phyloP scores from a whole-genome alignment of 2,329 filamentous ascomycete species.

The Aspergillus niger region DNA sequence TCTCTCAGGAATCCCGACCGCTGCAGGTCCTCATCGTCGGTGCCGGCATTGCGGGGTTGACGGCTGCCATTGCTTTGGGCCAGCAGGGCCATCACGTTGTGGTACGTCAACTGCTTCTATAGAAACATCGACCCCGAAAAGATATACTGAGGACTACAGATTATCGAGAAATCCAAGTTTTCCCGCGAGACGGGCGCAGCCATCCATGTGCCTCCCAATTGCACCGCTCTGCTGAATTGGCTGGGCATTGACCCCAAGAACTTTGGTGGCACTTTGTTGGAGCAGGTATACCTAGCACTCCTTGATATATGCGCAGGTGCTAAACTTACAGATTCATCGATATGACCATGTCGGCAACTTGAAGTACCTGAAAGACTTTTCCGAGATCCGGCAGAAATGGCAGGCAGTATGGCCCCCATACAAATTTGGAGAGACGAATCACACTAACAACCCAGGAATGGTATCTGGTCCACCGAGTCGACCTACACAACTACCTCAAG shows the following conservation, averaged over 20 bases:
- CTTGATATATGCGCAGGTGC: background rate
- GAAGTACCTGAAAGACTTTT: conserved; percentile 22
- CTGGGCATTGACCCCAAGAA: conserved; percentile 25
- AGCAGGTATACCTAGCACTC: conserved; percentile 17
- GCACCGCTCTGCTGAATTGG: conserved; percentile 28
- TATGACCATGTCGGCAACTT: conserved; percentile 21
- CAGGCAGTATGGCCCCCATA: conserved; percentile 23
- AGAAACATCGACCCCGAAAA: no score
- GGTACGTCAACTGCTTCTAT: conserved; percentile 21
- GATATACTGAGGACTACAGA: conserved; percentile 20
- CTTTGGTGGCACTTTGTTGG: conserved; percentile 28
- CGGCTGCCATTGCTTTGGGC: conserved; percentile 36
- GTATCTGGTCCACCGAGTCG: conserved; percentile 45
- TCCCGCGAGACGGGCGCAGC: conserved; percentile 29
- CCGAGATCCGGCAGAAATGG: conserved; percentile 21
- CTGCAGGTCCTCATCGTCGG: conserved; percentile 32
- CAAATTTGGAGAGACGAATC: background rate
- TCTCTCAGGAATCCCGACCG: background rate
- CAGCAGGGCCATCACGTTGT: conserved; percentile 37
- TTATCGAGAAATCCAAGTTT: conserved; percentile 32
- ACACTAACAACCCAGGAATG: conserved; percentile 23
- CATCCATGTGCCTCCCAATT: conserved; percentile 31
- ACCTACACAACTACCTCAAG: conserved; percentile 44
- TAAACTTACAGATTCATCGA: conserved; percentile 20
- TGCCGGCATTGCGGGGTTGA: conserved; percentile 38